These are phyloP conservation scores for Trichoderma simmonsii DNA, from an alignment of 2,329 filamentous ascomycete genomes.

Conservation along the genomic window DNA sequence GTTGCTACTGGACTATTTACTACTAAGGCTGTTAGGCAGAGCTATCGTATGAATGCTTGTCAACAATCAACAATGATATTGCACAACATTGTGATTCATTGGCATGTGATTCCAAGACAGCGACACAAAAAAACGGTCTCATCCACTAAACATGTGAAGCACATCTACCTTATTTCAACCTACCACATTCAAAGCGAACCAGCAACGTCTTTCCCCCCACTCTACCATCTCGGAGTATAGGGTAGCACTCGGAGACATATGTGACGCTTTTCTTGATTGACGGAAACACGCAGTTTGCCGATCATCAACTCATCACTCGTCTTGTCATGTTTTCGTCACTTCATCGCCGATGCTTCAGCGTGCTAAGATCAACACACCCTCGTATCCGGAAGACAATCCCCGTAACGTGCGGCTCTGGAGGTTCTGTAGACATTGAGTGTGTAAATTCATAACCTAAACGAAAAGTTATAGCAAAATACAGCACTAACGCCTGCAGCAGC, in stretches of 20 bases:
- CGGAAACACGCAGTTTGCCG: neutral
- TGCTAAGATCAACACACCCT: neutral
- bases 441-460: conserved; percentile 20
- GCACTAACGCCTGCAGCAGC: conserved; percentile 31
- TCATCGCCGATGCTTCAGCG: conserved; percentile 1
- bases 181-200: neutral
- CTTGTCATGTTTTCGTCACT: neutral
- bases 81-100: no score
- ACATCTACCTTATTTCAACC: neutral
- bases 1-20: neutral
- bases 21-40: neutral
- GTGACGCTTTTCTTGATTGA: neutral
- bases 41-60: neutral
- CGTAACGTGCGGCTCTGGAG: conserved; percentile 49
- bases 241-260: neutral
- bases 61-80: no score
- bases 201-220: neutral
- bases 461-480: neutral
- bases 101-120: neutral
- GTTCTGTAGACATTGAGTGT: conserved; percentile 50
- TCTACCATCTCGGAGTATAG: neutral
- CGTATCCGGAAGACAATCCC: conserved; percentile 37
- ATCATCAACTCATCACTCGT: neutral
- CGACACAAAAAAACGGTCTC: neutral
- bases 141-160: neutral